Evolutionary conservation across 2,329 filamentous ascomycete genomes (phyloP).

Genomic region (Talaromyces sp.): DNA sequence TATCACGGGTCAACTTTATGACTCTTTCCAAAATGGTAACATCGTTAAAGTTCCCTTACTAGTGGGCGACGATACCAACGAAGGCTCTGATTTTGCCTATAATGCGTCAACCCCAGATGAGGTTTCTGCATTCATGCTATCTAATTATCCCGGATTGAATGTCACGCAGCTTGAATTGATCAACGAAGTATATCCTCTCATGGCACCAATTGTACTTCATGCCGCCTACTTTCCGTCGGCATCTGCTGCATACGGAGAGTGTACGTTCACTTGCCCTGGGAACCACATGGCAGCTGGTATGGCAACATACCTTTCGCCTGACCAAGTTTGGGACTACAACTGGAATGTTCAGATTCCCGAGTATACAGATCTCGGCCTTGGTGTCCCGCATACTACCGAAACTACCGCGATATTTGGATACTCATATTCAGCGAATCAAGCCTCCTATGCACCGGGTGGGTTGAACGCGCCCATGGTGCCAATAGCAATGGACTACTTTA

Average conservation of each 20-base stretch:
- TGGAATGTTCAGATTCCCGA: conserved; percentile 61
- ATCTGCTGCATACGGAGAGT: conserved; percentile 40
- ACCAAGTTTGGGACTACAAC: conserved; percentile 60
- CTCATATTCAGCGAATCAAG: conserved; percentile 40
- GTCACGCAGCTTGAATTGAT: conserved; percentile 46
- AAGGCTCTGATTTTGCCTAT: conserved; percentile 54
- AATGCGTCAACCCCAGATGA: conserved; percentile 44
- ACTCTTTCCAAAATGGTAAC: conserved; percentile 43
- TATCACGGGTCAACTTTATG: conserved; percentile 46
- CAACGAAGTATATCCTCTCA: conserved; percentile 56
- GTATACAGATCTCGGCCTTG: conserved; percentile 47
- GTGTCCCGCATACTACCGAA: conserved; percentile 65
- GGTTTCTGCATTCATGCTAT: conserved; percentile 51
- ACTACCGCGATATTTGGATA: conserved; percentile 63
- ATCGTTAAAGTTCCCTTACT: conserved; percentile 51
- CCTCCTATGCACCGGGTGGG: conserved; percentile 33
- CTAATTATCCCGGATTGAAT: conserved; percentile 55
- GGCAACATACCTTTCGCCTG: conserved; percentile 45
- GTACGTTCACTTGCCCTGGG: conserved; percentile 45
- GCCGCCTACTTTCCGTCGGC: conserved; percentile 35
- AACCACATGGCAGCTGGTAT: conserved; percentile 37
- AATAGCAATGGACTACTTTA: conserved; percentile 66
- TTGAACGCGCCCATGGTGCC: conserved; percentile 49
- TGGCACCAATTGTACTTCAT: conserved; percentile 23
- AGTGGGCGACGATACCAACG: conserved; percentile 57